A percentile compares a stretch with the other conserved stretches of the same genome.
Evolutionary conservation across 257 asterid species (phyloP).

Genomic region (Ajuga chamaepitys): DNA sequence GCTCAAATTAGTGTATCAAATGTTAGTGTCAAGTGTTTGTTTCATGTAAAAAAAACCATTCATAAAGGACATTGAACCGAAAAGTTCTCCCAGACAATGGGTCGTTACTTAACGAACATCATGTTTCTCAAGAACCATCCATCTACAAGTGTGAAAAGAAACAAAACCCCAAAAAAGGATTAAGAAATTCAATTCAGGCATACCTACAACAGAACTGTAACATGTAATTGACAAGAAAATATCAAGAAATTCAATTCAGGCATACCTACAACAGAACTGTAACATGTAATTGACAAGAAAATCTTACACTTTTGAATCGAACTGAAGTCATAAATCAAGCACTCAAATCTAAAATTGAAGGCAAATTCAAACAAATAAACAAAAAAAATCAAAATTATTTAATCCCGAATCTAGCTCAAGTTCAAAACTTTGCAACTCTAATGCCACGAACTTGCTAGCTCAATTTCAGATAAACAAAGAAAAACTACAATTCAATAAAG

Average conservation of each 20-base stretch:
- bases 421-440: conserved; percentile 4
- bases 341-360: not conserved
- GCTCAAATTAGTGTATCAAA: conserved; percentile 1
- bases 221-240: not conserved
- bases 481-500: not conserved
- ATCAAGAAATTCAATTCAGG: not conserved
- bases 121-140: conserved; percentile 27
- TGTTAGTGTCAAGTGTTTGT: not conserved
- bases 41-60: conserved; percentile 13
- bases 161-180: conserved; percentile 18
- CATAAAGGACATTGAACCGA: conserved; percentile 17
- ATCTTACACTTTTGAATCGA: not conserved
- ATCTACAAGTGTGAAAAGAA: conserved; percentile 27
- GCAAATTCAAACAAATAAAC: not conserved
- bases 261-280: not conserved
- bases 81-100: conserved; percentile 21
- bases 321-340: not conserved
- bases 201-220: no score
- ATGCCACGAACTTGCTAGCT: conserved; percentile 13
- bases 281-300: not conserved
- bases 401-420: conserved; percentile 20
- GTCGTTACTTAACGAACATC: conserved; percentile 31
- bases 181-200: no score
- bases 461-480: not conserved
- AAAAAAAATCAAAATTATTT: not conserved